Evolutionary conservation across 345 rosid genomes (phyloP), one percentile per base, ranked within the genome.

Genomic region (Gossypium turneri): DNA sequence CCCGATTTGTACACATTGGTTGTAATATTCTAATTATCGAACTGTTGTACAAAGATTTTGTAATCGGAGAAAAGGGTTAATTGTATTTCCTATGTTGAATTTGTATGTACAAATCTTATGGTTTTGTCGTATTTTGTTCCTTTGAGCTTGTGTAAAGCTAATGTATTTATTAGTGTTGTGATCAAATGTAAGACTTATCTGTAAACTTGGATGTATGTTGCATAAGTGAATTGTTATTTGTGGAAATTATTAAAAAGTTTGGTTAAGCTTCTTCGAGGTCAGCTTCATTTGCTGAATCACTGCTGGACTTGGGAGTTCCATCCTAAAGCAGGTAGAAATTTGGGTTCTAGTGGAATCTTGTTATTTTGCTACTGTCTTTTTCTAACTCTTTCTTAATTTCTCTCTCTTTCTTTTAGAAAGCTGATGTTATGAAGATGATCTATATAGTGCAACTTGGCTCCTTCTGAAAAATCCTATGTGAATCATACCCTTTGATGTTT

Each of bases 311-410:
- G 78, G 77, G 77, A 81, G 81, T 73, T 82, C 60, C 79, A 22
- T 79, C 84, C 73, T 78, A 20, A 41, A 73, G 44, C 88, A 83
- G 91, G 88, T 86, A 80, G 89, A 75, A 67, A 80, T 73, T 82
- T 61, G 77, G 81, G 81, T 79, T 84, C 70, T 59, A 24, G 41
- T 75, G 61, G 71, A 62, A 47, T 43, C 71, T 75, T 67, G 16
- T 41, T 70, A 57, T 75, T 53, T 50, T 71, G 57, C 74, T 65
- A 29, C 55, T 41, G 63, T 5, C 19, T 12, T 9, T n/a, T 25
- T 60, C 38, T 77, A 43, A 45, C 67, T 19, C 6, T 63, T 67
- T 80, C 19, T 71, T 15, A 22, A 11, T 70, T 15, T 29, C 78
- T 11, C 50, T 80, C 7, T 80, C 9, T 55, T 76, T 59, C 68